These are phyloP conservation scores for Nitzschia sp. DNA, from an alignment of 108 stramenopile genomes.

Conservation along the genomic window DNA sequence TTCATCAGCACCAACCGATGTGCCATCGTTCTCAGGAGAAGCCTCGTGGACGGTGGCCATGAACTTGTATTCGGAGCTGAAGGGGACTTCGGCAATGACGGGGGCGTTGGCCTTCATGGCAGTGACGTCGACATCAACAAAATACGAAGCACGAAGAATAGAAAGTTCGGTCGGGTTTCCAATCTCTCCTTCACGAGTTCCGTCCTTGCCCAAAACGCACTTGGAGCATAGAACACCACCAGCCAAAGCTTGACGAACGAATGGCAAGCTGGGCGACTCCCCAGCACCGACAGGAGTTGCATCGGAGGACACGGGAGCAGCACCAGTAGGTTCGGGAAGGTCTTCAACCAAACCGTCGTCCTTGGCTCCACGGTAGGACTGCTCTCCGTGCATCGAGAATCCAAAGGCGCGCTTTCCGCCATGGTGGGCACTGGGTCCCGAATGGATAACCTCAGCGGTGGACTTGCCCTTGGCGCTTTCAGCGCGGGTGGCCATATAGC, in stretches of 20 bases:
- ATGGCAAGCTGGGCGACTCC: slow-evolving; percentile 47
- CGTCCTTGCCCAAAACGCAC: slow-evolving; percentile 61
- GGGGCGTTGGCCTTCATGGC: slow-evolving; percentile 45
- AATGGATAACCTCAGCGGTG: slow-evolving; percentile 32
- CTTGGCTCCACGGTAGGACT: slow-evolving; percentile 3
- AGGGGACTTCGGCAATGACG: slow-evolving; percentile 69
- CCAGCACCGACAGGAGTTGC: slow-evolving; percentile 47
- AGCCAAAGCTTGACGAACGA: slow-evolving; percentile 54
- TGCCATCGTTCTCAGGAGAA: slow-evolving; percentile 8
- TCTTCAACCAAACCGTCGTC: slow-evolving; percentile 18
- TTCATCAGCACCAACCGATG: slow-evolving; percentile 38
- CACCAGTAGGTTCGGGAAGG: slow-evolving; percentile 14
- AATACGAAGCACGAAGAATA: slow-evolving; percentile 70
- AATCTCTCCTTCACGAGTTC: slow-evolving; percentile 65
- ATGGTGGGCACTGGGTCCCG: slow-evolving; percentile 28
- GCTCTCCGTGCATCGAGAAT: slow-evolving; percentile 10
- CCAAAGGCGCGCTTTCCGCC: slow-evolving; percentile 4
- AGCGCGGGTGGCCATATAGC: slow-evolving; percentile 52
- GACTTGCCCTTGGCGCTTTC: slow-evolving; percentile 23
- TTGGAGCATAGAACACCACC: slow-evolving; percentile 68
- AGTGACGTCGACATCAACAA: slow-evolving; percentile 47
- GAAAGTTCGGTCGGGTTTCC: slow-evolving; percentile 77
- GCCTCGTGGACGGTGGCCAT: slow-evolving; percentile 73
- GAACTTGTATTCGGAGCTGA: slow-evolving; percentile 76
- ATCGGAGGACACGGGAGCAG: slow-evolving; percentile 12